phyloP scores from a whole-genome alignment of 2,329 filamentous ascomycete genomes.

The Lasiodiplodia sp. region DNA sequence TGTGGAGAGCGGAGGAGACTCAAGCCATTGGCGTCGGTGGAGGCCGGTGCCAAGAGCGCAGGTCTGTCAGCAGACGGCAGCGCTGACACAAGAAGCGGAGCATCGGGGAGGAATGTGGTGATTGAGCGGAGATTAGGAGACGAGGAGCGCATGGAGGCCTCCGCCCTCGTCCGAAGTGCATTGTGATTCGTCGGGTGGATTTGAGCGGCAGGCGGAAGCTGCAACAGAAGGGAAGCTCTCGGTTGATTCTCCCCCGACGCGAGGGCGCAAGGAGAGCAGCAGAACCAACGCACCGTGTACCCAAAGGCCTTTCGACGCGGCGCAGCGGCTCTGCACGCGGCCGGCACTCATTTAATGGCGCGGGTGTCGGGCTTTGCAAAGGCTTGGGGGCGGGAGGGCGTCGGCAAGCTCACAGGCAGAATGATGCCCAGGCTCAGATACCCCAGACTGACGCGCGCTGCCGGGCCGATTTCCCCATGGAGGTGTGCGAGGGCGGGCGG shows the following conservation, averaged over 20 bases:
- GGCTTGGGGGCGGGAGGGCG: slow-evolving; percentile 10
- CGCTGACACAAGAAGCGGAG: slow-evolving; percentile 7
- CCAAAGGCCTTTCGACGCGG: not conserved
- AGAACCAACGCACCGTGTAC: not conserved
- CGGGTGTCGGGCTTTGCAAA: slow-evolving; percentile 12
- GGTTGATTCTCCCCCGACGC: slow-evolving; percentile 9
- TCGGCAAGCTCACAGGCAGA: not conserved
- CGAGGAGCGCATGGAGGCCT: not conserved
- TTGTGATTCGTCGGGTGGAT: not conserved
- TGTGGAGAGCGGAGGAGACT: not conserved
- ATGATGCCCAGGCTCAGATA: not conserved
- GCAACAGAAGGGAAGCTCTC: not conserved
- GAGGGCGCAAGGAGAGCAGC: not conserved
- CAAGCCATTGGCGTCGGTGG: slow-evolving; percentile 20
- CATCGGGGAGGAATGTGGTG: not conserved
- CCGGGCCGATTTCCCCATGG: slow-evolving; percentile 24
- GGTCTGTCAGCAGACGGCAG: slow-evolving; percentile 21
- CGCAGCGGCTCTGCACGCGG: slow-evolving; percentile 1
- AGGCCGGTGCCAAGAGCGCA: slow-evolving; percentile 19
- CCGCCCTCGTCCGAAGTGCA: not conserved
- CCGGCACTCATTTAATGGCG: not conserved
- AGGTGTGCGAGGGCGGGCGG: slow-evolving; percentile 1
- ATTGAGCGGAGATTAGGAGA: slow-evolving; percentile 14
- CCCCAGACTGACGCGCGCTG: slow-evolving; percentile 16
- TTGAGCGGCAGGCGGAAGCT: not conserved